Evolutionary conservation across 2,329 filamentous ascomycete species (phyloP), one percentile per base, ranked within the genome.

Genomic region (Sporothrix inflata): DNA sequence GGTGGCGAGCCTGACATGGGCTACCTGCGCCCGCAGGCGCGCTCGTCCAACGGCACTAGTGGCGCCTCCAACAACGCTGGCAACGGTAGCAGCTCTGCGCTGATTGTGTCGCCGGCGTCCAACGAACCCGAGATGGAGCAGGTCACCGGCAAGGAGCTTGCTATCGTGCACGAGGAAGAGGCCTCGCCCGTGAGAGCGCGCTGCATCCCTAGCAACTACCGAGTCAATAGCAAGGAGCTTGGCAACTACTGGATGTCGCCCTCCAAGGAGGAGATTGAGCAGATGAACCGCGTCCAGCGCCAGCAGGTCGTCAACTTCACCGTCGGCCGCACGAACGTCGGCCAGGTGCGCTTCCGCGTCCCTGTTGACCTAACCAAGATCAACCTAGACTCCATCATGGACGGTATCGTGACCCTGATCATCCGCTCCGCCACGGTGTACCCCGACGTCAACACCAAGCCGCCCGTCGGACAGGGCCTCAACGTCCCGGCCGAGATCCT

Each of bases 211-310:
- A 71, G 60, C 69, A 73, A 74, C 69, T 75, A 75, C 66, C 65
- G 53, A 1, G 40, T 75, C 68, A 84, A 87, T 66, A 84, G 69
- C 70, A 74, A 74, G 55, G 75, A 76, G 19, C 74, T 76, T 24
- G 95, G 94, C 69, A 85, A 89, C 9, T 99, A 99, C 83, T 98
- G 92, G 91, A 97, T 94, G 87, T 88, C 86, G 67, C 96, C 96
- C 0, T 87, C 88, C 9, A 84, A 91, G 73, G 89, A 92, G 6
- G 91, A 96, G 75, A 87, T 99, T 70, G 87, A 89, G 79, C 88
- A 88, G 74, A 92, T 98, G 92, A 92, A 91, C 78, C 90, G 92
- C 53, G 87, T 92, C 72, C 90, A 97, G 82, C 90, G 93, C 69
- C 89, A 92, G 80, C 89, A 88, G 74, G 88, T 98, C 30, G 83